phyloP scores from a whole-genome alignment of 2,329 filamentous ascomycete species.

The Pestalotiopsis fici region DNA sequence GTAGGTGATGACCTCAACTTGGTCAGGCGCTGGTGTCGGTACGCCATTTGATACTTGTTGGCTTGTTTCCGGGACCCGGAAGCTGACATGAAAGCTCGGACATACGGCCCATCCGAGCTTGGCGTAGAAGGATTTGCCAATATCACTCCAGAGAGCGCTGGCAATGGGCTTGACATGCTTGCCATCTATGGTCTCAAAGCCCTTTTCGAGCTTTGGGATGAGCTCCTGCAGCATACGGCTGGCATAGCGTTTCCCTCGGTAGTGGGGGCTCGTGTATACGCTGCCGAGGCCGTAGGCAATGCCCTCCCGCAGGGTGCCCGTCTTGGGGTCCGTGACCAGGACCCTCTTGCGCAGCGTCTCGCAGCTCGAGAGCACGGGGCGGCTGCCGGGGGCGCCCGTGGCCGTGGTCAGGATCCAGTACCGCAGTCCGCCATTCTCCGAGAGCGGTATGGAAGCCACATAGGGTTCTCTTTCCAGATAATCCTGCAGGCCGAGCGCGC shows the following conservation, averaged over 20 bases:
- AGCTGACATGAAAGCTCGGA: slow-evolving; percentile 69
- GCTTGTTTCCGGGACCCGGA: slow-evolving; percentile 40
- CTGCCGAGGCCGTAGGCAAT: slow-evolving; percentile 75
- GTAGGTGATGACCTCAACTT: slow-evolving; percentile 51
- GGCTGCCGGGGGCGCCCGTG: slow-evolving; percentile 23
- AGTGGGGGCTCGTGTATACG: slow-evolving; percentile 72
- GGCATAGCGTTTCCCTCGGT: slow-evolving; percentile 75
- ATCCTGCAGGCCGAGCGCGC: slow-evolving; percentile 50
- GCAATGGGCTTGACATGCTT: slow-evolving; percentile 48
- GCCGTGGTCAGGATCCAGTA: slow-evolving; percentile 65
- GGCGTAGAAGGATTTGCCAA: slow-evolving; percentile 82
- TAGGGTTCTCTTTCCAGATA: slow-evolving; percentile 63
- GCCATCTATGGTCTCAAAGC: slow-evolving; percentile 12
- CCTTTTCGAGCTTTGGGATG: slow-evolving; percentile 29
- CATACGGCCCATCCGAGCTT: slow-evolving; percentile 76
- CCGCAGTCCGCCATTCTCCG: slow-evolving; percentile 58
- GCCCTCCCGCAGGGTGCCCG: slow-evolving; percentile 49
- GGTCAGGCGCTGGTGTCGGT: slow-evolving; percentile 16
- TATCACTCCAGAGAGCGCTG: slow-evolving; percentile 83
- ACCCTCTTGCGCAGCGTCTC: slow-evolving; percentile 65
- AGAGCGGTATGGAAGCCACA: slow-evolving; percentile 58
- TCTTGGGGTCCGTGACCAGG: slow-evolving; percentile 40
- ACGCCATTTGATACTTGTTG: slow-evolving; percentile 19
- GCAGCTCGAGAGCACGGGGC: slow-evolving; percentile 63
- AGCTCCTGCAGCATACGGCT: slow-evolving; percentile 73